Base-by-base conservation (phyloP, 2,329 filamentous ascomycete genomes). In the Cercospora sp. region DNA sequence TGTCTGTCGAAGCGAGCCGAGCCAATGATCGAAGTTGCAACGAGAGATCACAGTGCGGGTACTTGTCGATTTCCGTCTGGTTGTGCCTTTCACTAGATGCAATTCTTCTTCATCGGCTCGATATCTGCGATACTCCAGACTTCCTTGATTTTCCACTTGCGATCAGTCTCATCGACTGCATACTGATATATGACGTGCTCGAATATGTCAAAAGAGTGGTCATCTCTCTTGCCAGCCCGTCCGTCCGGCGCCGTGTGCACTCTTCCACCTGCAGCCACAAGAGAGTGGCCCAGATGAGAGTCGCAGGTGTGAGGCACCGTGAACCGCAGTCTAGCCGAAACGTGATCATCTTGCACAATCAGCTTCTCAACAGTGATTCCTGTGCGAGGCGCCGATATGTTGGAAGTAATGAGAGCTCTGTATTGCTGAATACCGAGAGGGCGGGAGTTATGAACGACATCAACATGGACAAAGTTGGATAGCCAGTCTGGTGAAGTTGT, bases 121-220 rank as follows among this genome's bases (percentile, higher is more conserved):
- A 60, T 16, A 34, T 68, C 58, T 16, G 61, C 62, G 16, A 66
- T 49, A 43, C 63, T 66, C 63, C 51, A 66, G 24, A 63, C 63
- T 37, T 68, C 58, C 26, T 43, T 61, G n/a, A 63, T 62, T 49
- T 66, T 68, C 66, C 40, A 26, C 49, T 40, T 34, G 16, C 57
- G 43, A 53, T 63, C 60, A 28, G 37, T 9, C 8, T 68, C 62
- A 30, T 67, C 59, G 18, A 18, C 12, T 10, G 30, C 66, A 21
- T 32, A 66, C 26, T 61, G 49, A 40, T 65, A 68, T 6, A 57
- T 63, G 6, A 68, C 63, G 45, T 68, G 58, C 51, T 65, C 62
- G 3, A 61, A 60, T 16, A 68, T 45, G 10, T 66, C 37, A 26
- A 66, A 66, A 12, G 30, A 28, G 12, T 32, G 40, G 49, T 64